These are phyloP conservation scores for Erysimum pusillum DNA, from an alignment of 441 rosid species.

Conservation along the genomic window DNA sequence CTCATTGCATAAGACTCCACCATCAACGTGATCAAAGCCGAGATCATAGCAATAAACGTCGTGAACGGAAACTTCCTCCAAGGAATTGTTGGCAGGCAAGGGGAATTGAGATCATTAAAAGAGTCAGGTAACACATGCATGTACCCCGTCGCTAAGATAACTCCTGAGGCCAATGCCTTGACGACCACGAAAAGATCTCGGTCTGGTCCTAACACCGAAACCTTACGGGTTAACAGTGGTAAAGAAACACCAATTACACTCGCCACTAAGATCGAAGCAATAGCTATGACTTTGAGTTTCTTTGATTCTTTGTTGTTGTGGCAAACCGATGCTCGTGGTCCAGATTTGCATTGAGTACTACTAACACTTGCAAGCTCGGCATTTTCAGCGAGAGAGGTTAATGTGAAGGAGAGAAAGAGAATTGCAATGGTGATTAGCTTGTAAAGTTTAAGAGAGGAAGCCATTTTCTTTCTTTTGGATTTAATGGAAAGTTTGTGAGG, in stretches of 20 bases:
- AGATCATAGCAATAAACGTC: slow-evolving; percentile 41
- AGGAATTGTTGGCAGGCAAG: slow-evolving; percentile 27
- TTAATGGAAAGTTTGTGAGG: not conserved
- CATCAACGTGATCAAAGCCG: slow-evolving; percentile 42
- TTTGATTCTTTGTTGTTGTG: slow-evolving; percentile 18
- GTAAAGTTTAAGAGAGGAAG: slow-evolving; percentile 8
- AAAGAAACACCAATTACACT: slow-evolving; percentile 41
- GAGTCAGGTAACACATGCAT: slow-evolving; percentile 48
- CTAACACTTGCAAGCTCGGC: slow-evolving; percentile 16
- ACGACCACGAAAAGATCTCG: slow-evolving; percentile 33
- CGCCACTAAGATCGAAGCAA: slow-evolving; percentile 30
- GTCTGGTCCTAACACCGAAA: slow-evolving; percentile 38
- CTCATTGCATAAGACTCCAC: slow-evolving; percentile 43
- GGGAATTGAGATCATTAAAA: slow-evolving; percentile 22
- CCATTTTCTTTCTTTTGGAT: not conserved
- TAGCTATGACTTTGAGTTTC: slow-evolving; percentile 33
- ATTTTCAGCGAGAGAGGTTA: slow-evolving; percentile 24
- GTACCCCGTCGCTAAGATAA: slow-evolving; percentile 43
- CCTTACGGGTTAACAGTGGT: slow-evolving; percentile 24
- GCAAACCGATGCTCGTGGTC: slow-evolving; percentile 10
- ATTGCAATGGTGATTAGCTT: slow-evolving; percentile 27
- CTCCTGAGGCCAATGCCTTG: slow-evolving; percentile 42
- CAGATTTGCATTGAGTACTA: slow-evolving; percentile 11
- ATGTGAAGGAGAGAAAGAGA: slow-evolving; percentile 28
- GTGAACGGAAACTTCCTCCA: slow-evolving; percentile 42